Conservation (phyloP, 1,139 yeast species). For the Nematodospora anomalae region DNA sequence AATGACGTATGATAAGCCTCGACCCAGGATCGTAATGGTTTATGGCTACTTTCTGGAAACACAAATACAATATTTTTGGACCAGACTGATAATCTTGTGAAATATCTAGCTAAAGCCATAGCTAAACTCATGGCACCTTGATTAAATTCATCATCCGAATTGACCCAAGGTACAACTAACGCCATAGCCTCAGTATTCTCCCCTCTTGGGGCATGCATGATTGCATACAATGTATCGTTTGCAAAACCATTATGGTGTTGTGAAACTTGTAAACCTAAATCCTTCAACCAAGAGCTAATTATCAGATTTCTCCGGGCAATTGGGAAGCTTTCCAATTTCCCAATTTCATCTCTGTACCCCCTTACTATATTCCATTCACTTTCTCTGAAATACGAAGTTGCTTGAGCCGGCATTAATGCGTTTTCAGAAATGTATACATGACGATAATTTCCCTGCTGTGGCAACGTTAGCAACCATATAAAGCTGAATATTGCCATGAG, state of each 20-base stretch:
- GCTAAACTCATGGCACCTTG: conserved; percentile 79
- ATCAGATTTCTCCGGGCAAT: conserved; percentile 40
- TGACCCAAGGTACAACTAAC: conserved; percentile 81
- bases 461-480: conserved; percentile 67
- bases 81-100: conserved; percentile 88
- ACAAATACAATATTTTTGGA: conserved; percentile 90
- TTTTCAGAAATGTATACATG: conserved; percentile 89
- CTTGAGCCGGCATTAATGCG: conserved; percentile 97
- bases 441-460: conserved; percentile 80
- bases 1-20: conserved; percentile 87
- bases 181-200: conserved; percentile 97
- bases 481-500: conserved; percentile 61
- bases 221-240: conserved; percentile 66
- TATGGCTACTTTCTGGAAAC: conserved; percentile 70
- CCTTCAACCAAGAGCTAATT: conserved; percentile 62
- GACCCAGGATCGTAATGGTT: conserved; percentile 83
- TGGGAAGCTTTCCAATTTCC: conserved; percentile 35
- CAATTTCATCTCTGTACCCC: conserved; percentile 71
- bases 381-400: conserved; percentile 86
- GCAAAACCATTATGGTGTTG: conserved; percentile 33
- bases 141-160: conserved; percentile 59
- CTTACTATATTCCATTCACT: conserved; percentile 92
- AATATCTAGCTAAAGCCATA: conserved; percentile 73
- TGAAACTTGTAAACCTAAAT: conserved; percentile 72
- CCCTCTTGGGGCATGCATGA: conserved; percentile 90